Base-by-base conservation (phyloP, 2,329 filamentous ascomycete species). In the Scedosporium boydii region DNA sequence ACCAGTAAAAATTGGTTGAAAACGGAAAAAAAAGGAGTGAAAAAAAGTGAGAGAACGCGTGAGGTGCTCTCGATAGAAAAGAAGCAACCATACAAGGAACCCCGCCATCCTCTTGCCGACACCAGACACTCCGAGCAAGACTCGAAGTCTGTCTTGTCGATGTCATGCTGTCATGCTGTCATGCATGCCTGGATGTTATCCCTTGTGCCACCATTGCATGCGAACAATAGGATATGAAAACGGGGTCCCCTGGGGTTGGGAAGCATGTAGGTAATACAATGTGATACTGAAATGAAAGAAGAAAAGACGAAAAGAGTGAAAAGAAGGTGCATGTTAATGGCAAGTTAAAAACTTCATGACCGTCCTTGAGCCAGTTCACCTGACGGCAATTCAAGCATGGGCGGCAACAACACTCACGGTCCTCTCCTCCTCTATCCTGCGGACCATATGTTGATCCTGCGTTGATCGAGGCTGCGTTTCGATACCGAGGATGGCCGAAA, bases 401-500 rank as follows among this genome's bases (percentile, higher is more conserved):
- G 26, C 29, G 16, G 21, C 3, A 38, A 48, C 18, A 46, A 34
- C 58, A 27, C 26, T 46, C 41, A 62, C 9, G 41, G 68, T 72
- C 59, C 78, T 73, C 69, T 79, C 77, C 69, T 84, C 80, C 68
- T 85, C 83, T 68, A 84, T 73, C 66, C 81, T 74, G 68, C 82
- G 78, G 63, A 84, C 80, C 69, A 84, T 74, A 70, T 85, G 82
- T 67, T 82, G 76, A 73, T 85, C 83, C 67, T 79, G 78, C 48
- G 81, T 81, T 67, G 80, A 83, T 46, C 82, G 74, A 23, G 82
- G 82, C 69, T 82, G 82, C 46, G 82, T 80, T 67, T 85, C 82
- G 65, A 83, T 84, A 46, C 83, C 84, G 26, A 87, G 75, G 63
- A 87, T 84, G 41, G 84, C 83, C 53, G 83, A 84, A 67, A 87